Conservation (phyloP, 2,329 filamentous ascomycete species). For the Torrubiella hemipterigena region DNA sequence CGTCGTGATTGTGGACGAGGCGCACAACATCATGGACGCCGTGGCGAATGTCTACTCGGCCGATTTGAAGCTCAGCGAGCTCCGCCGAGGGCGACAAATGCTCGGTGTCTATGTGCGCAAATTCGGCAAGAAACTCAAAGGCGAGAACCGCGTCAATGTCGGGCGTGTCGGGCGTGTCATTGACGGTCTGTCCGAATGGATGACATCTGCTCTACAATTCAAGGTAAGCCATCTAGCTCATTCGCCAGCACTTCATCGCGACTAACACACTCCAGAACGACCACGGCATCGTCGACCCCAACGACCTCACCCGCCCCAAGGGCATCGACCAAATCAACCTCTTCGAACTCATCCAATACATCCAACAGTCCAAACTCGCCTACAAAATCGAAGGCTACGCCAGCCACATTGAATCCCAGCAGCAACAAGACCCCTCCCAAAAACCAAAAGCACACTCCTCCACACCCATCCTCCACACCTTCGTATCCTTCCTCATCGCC, state of each 20-base stretch:
- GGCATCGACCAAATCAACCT: conserved; percentile 93
- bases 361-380: conserved; percentile 84
- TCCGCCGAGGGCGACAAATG: conserved; percentile 62
- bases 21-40: conserved; percentile 94
- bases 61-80: conserved; percentile 59
- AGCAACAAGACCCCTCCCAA: conserved; percentile 19
- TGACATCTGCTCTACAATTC: conserved; percentile 39
- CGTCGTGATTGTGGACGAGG: conserved; percentile 92
- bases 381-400: conserved; percentile 91
- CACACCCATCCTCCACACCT: conserved; percentile 40
- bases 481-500: conserved; percentile 57
- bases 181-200: conserved; percentile 61
- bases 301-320: conserved; percentile 65
- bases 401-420: conserved; percentile 43
- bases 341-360: conserved; percentile 75
- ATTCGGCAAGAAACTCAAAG: conserved; percentile 81
- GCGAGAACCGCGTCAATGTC: conserved; percentile 82
- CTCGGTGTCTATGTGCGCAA: conserved; percentile 73
- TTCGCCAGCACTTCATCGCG: neutral
- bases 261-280: conserved; percentile 15
- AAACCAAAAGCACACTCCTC: conserved; percentile 13
- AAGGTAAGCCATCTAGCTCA: conserved; percentile 26
- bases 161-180: conserved; percentile 77
- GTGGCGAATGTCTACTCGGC: conserved; percentile 79
- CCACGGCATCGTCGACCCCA: conserved; percentile 59